Percentiles rank a stretch among this genome's conserved stretches.
These are phyloP conservation scores for Fusarium stilboides DNA, from an alignment of 2,329 filamentous ascomycete species.

Conservation along the genomic window DNA sequence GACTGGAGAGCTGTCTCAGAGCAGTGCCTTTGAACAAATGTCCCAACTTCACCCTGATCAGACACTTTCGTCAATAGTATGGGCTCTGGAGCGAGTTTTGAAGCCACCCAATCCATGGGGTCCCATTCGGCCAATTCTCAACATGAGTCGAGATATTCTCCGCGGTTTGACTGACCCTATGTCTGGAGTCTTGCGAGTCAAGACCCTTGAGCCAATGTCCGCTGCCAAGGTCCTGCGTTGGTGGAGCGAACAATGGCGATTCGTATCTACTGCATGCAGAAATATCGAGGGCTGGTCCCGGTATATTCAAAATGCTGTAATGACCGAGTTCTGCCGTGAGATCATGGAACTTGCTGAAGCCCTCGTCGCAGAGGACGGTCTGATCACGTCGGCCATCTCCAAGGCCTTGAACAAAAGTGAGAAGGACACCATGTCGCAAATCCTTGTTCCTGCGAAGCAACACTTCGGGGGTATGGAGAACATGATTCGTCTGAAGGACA, in stretches of 20 bases:
- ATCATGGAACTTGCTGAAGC: constrained; percentile 94
- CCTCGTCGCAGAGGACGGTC: constrained; percentile 86
- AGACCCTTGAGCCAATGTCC: constrained; percentile 72
- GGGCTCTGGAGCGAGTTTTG: constrained; percentile 55
- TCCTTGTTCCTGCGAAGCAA: constrained; percentile 59
- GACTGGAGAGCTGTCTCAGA: constrained; percentile 74
- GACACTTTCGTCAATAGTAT: constrained; percentile 62
- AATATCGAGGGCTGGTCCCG: constrained; percentile 89
- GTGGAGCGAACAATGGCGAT: constrained; percentile 89
- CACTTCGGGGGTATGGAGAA: constrained; percentile 80
- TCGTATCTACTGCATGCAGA: constrained; percentile 84
- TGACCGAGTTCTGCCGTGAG: constrained; percentile 95
- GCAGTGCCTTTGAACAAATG: constrained; percentile 57
- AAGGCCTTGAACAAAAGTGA: constrained; percentile 55
- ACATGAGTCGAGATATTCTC: constrained; percentile 71
- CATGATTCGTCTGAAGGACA: constrained; percentile 92
- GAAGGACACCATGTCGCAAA: constrained; percentile 57
- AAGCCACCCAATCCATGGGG: constrained; percentile 65
- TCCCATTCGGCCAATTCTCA: constrained; percentile 70
- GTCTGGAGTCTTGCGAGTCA: constrained; percentile 69
- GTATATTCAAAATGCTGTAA: constrained; percentile 79
- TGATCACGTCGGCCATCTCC: constrained; percentile 80
- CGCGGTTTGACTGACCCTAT: constrained; percentile 70
- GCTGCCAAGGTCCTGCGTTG: constrained; percentile 78
- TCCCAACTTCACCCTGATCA: constrained; percentile 58